Base-by-base conservation (phyloP, 2,329 filamentous ascomycete species). In the Diaporthe citrichinensis region DNA sequence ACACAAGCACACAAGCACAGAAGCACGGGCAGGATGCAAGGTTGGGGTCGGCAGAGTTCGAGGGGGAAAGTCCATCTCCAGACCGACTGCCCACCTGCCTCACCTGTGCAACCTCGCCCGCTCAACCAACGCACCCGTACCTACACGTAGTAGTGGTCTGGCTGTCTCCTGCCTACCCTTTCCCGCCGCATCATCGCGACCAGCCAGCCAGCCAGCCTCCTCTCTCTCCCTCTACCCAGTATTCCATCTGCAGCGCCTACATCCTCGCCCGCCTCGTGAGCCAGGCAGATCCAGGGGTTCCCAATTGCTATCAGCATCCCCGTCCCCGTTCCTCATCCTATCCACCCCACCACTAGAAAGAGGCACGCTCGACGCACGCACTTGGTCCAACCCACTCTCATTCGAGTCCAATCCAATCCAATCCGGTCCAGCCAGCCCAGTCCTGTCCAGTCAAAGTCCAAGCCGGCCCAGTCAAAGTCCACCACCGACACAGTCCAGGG, bases 351-450 rank as follows among this genome's bases (percentile, higher is more conserved):
- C 49, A 55, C 59, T 28, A 55, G 65, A 49, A 49, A 55, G 65
- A 69, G n/a, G 49, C 49, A 69, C 34, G 49, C 49, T 55, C 65
- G 49, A 55, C 65, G 34, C 31, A 69, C 65, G 34, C 65, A 69
- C 61, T 67, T 34, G 61, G 41, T 67, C 61, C 41, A 65, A 49
- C 61, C 61, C 61, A 65, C 62, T 68, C 65, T 68, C 65, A 68
- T 53, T 53, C 65, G 65, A 68, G 20, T 53, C 65, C 46, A 53
- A 68, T 68, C 62, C 62, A 68, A 36, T 68, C 44, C 62, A 9
- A 15, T 68, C 62, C 62, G 8, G 62, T 36, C 61, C 62, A 39
- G n/a, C 46, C 46, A 53, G 34, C 15, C 65, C 65, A 25, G 46
- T 49, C 61, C 41, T 34, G 31, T 44, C 59, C 59, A 65, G 39